Percentiles rank a stretch among this genome's conserved stretches.
phyloP scores from a whole-genome alignment of 371 early-diverging fungal genomes.

The Saksenaea oblongispora region DNA sequence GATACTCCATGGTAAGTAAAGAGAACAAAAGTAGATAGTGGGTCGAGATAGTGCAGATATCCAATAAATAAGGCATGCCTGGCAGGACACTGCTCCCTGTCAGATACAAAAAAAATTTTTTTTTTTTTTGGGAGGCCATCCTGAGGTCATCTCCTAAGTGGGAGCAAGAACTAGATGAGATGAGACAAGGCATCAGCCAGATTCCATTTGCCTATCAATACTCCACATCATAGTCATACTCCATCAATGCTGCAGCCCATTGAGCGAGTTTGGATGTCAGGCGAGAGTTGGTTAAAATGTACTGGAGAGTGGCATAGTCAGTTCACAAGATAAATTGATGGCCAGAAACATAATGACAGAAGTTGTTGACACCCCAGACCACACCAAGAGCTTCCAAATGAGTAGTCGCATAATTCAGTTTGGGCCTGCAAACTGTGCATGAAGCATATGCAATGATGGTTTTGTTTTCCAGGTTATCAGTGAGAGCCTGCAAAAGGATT shows the following conservation, averaged over 20 bases:
- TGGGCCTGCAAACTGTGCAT: too few species aligned
- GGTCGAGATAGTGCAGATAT: too few species aligned
- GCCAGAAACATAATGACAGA: conserved; percentile 30
- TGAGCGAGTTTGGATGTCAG: conserved; percentile 18
- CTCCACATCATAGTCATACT: conserved; percentile 22
- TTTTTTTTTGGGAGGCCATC: neutral
- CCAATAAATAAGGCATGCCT: too few species aligned
- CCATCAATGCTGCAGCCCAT: conserved; percentile 28
- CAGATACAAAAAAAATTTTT: neutral
- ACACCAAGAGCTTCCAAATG: conserved; percentile 36
- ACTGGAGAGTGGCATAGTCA: conserved; percentile 30
- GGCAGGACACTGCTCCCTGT: too few species aligned
- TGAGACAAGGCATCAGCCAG: conserved; percentile 33
- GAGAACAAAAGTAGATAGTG: too few species aligned
- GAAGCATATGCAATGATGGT: conserved; percentile 15
- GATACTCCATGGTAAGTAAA: too few species aligned
- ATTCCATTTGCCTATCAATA: conserved; percentile 24
- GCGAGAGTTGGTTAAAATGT: conserved; percentile 13
- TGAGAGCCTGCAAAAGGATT: conserved; percentile 25
- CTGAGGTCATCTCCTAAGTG: too few species aligned
- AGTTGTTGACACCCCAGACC: conserved; percentile 33
- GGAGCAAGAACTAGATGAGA: conserved; percentile 1
- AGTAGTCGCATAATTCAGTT: conserved; percentile 18
- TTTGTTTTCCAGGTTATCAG: conserved; percentile 15
- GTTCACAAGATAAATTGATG: conserved; percentile 24